Evolutionary conservation across 2,329 filamentous ascomycete species (phyloP).

Genomic region (Fusarium zealandicum): DNA sequence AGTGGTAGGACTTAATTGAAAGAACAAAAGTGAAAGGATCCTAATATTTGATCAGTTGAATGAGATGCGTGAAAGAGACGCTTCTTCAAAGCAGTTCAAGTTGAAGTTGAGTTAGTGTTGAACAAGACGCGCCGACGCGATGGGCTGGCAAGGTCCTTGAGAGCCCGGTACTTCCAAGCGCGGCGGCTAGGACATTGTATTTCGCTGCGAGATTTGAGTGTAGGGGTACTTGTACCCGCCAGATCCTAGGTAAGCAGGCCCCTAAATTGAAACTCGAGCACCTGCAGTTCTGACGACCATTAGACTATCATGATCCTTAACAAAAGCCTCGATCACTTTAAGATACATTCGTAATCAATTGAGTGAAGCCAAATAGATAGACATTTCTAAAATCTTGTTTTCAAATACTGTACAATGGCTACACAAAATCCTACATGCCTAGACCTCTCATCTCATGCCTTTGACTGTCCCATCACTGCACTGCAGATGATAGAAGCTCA

Average conservation of each 20-base stretch:
- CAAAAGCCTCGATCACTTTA: neutral
- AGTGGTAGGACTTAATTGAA: neutral
- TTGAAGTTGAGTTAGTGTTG: conserved; percentile 7
- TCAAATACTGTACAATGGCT: conserved; percentile 34
- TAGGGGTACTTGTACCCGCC: conserved; percentile 10
- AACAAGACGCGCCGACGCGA: conserved; percentile 36
- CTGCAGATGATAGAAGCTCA: conserved; percentile 22
- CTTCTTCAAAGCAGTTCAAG: neutral
- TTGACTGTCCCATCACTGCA: conserved; percentile 2
- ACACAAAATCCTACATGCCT: conserved; percentile 41
- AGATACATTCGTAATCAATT: neutral
- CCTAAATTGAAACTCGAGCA: neutral
- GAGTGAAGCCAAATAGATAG: neutral
- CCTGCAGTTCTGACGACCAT: no score
- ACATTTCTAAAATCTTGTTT: conserved; percentile 19
- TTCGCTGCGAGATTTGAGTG: conserved; percentile 1
- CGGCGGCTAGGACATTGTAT: no score
- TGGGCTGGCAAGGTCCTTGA: no score
- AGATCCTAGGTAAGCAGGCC: neutral
- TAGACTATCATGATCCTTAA: no score
- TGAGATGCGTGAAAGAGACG: neutral
- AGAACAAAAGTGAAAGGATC: neutral
- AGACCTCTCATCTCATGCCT: neutral
- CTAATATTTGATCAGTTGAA: neutral
- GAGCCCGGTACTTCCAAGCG: neutral